phyloP scores from a whole-genome alignment of 1,284 basidiomycete genomes.

The Paramarasmius palmivorus region DNA sequence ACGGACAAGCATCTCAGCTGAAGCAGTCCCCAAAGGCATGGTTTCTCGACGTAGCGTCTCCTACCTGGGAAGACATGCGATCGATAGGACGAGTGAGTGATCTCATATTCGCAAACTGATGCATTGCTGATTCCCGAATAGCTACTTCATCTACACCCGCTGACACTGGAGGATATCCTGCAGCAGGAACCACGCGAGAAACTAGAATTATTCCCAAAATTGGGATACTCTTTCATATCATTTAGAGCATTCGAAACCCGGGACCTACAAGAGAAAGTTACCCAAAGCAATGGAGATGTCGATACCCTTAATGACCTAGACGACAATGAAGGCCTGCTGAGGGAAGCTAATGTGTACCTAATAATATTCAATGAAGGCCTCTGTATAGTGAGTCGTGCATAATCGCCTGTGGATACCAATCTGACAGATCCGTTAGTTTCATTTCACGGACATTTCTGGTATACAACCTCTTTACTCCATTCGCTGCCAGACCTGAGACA shows the following conservation, averaged over 20 bases:
- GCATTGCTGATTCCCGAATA: too few species aligned
- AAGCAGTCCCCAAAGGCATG: conserved; percentile 58
- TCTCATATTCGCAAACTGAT: neutral
- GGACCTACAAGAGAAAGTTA: conserved; percentile 41
- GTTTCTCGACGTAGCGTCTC: conserved; percentile 93
- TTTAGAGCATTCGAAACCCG: conserved; percentile 81
- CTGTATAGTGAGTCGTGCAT: conserved; percentile 65
- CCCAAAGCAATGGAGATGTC: conserved; percentile 28
- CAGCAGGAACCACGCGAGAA: conserved; percentile 95
- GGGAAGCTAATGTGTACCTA: conserved; percentile 86
- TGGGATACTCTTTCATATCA: conserved; percentile 94
- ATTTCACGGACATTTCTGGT: conserved; percentile 88
- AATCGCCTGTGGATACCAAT: neutral
- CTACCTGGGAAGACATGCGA: conserved; percentile 88
- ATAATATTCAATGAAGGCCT: conserved; percentile 91
- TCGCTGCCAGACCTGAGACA: neutral
- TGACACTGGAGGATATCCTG: conserved; percentile 95
- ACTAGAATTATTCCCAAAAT: conserved; percentile 83
- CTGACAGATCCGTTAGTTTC: conserved; percentile 59
- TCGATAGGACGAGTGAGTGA: conserved; percentile 77
- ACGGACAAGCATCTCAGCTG: neutral
- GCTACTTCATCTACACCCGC: conserved; percentile 88
- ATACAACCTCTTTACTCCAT: conserved; percentile 9
- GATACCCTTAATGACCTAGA: conserved; percentile 20
- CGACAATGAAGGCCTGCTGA: conserved; percentile 52